phyloP scores from a whole-genome alignment of 1,139 yeast genomes.

The Pichia sp. region DNA sequence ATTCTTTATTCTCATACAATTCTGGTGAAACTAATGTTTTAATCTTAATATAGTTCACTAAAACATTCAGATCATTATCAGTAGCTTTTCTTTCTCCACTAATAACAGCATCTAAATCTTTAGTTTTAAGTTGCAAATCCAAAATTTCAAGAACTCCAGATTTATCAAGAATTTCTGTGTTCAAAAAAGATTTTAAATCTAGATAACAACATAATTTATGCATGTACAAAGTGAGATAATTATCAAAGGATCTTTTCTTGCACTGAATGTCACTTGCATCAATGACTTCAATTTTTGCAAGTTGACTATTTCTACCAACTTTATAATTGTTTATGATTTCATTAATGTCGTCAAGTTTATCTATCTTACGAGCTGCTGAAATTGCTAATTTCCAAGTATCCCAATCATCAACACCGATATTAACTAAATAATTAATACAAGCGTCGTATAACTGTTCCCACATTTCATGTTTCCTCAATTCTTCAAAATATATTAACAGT shows the following conservation, averaged over 20 bases:
- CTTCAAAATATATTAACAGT: constrained; percentile 45
- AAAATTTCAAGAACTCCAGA: constrained; percentile 9
- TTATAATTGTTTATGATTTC: constrained; percentile 27
- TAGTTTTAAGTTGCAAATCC: constrained; percentile 9
- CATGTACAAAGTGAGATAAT: constrained; percentile 42
- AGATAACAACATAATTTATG: constrained; percentile 55
- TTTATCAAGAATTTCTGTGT: constrained; percentile 9
- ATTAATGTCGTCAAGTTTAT: constrained; percentile 28
- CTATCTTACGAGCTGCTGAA: constrained; percentile 34
- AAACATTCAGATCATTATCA: constrained; percentile 34
- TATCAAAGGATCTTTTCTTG: constrained; percentile 20
- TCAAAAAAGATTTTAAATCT: constrained; percentile 39
- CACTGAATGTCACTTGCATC: constrained; percentile 25
- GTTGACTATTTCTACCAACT: constrained; percentile 47
- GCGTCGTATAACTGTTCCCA: constrained; percentile 40
- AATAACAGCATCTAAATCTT: constrained; percentile 15
- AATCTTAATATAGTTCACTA: constrained; percentile 50
- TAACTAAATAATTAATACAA: constrained; percentile 35
- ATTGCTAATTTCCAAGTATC: constrained; percentile 53
- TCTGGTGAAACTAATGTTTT: constrained; percentile 24
- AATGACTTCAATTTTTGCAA: constrained; percentile 49
- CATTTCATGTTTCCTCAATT: constrained; percentile 35
- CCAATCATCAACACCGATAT: constrained; percentile 49
- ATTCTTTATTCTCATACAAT: constrained; percentile 18
- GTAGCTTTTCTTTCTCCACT: constrained; percentile 20